These are phyloP conservation scores for Manihot esculenta DNA, from an alignment of 441 rosid species.

Conservation along the genomic window DNA sequence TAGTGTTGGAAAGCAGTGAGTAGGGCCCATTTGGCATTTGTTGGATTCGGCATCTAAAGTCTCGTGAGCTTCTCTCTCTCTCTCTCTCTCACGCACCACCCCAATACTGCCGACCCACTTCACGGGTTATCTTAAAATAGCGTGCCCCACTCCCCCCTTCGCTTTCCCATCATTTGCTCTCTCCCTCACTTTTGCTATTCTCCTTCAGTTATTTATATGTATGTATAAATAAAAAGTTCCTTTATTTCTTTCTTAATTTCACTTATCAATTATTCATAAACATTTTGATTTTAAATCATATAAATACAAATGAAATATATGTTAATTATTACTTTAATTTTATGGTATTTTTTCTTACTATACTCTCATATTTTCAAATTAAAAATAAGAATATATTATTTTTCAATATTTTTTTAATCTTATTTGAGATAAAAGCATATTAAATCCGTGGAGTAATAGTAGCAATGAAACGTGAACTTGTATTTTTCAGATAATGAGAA, in stretches of 20 bases:
- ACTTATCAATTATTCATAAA: no score
- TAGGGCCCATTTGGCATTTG: constrained; percentile 30
- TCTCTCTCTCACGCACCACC: constrained; percentile 13
- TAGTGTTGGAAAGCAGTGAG: constrained; percentile 15
- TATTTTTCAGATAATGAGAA: no score
- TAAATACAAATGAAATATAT: no score
- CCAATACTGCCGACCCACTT: constrained; percentile 52
- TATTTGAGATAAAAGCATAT: background rate
- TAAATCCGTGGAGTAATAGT: background rate
- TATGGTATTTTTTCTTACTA: no score
- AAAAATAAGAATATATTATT: no score
- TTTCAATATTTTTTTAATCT: no score
- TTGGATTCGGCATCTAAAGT: constrained; percentile 15
- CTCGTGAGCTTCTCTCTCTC: constrained; percentile 31
- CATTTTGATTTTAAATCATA: no score
- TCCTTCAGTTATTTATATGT: no score
- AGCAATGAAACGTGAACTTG: background rate
- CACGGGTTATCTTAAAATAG: constrained; percentile 26
- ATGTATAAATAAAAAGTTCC: no score
- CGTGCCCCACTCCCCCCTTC: background rate
- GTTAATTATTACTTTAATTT: no score
- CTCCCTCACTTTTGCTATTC: no score
- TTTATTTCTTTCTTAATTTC: no score
- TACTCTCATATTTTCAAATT: background rate
- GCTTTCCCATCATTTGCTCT: background rate